Evolutionary conservation across 768 basidiomycete genomes (phyloP).

Genomic region (Galerina marginata): DNA sequence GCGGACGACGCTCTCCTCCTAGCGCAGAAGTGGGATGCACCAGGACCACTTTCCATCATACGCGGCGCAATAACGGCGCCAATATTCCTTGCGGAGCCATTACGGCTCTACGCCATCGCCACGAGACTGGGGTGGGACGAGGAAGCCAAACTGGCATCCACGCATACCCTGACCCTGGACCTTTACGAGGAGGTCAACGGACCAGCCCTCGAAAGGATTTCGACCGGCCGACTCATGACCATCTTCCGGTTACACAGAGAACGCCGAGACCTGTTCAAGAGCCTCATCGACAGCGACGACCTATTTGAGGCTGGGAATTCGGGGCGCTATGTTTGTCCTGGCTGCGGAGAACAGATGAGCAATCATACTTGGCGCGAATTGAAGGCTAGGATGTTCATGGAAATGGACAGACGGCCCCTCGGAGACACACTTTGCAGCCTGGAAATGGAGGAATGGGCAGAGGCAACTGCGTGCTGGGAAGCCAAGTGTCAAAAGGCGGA

Average conservation of each 20-base stretch:
- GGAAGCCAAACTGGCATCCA: slow-evolving; percentile 47
- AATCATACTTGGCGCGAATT: slow-evolving; percentile 46
- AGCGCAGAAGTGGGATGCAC: slow-evolving; percentile 52
- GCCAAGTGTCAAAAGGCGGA: slow-evolving; percentile 36
- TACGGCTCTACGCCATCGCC: slow-evolving; percentile 54
- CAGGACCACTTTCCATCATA: slow-evolving; percentile 47
- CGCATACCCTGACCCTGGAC: slow-evolving; percentile 44
- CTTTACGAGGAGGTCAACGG: slow-evolving; percentile 40
- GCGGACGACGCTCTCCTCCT: slow-evolving; percentile 43
- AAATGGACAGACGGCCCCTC: slow-evolving; percentile 44
- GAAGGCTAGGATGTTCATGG: slow-evolving; percentile 43
- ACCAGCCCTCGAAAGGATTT: slow-evolving; percentile 37
- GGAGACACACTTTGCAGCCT: slow-evolving; percentile 42
- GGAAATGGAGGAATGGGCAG: slow-evolving; percentile 51
- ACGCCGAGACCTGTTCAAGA: slow-evolving; percentile 43
- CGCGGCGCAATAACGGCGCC: slow-evolving; percentile 48
- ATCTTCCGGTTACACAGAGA: slow-evolving; percentile 48
- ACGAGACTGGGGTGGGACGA: slow-evolving; percentile 49
- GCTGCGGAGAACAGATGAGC: slow-evolving; percentile 39
- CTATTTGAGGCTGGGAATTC: slow-evolving; percentile 46
- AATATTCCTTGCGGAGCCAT: slow-evolving; percentile 45
- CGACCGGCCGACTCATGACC: slow-evolving; percentile 38
- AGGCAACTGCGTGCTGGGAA: slow-evolving; percentile 44
- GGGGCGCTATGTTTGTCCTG: slow-evolving; percentile 31
- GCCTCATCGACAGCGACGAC: slow-evolving; percentile 37